These are phyloP conservation scores for Penicillium expansum DNA, from an alignment of 2,329 filamentous ascomycete genomes.

Conservation along the genomic window DNA sequence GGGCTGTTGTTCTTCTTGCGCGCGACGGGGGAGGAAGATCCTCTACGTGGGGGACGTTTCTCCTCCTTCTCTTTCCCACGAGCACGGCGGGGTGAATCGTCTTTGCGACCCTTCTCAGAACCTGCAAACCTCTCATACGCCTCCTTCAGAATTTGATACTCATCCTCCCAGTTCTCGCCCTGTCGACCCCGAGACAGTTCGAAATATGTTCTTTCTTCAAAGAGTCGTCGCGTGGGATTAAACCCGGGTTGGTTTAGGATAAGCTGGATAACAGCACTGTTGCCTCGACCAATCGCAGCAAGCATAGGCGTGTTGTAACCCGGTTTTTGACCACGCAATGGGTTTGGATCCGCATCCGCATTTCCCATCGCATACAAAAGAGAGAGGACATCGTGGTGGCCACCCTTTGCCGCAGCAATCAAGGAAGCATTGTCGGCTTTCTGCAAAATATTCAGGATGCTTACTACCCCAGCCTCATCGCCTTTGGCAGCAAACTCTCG, in stretches of 20 bases:
- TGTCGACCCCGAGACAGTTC: constrained; percentile 80
- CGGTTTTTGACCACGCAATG: constrained; percentile 56
- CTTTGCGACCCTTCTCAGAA: constrained; percentile 34
- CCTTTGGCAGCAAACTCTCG: constrained; percentile 50
- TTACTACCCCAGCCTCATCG: constrained; percentile 49
- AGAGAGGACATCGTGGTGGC: constrained; percentile 83
- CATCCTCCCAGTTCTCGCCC: constrained; percentile 86
- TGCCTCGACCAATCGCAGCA: constrained; percentile 84
- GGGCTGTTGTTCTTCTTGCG: constrained; percentile 36
- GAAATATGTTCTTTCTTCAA: constrained; percentile 76
- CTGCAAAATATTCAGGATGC: constrained; percentile 49
- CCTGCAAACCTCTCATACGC: constrained; percentile 43
- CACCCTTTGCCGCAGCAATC: constrained; percentile 86
- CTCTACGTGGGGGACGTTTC: constrained; percentile 32
- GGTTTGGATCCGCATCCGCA: constrained; percentile 66
- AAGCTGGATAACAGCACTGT: constrained; percentile 78
- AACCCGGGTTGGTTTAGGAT: constrained; percentile 75
- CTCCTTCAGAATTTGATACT: constrained; percentile 77
- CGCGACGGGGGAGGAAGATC: constrained; percentile 42
- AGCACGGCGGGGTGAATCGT: constrained; percentile 39
- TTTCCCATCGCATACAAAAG: constrained; percentile 68
- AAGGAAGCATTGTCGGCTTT: constrained; percentile 78
- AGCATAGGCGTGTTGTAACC: constrained; percentile 90
- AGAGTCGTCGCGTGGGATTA: constrained; percentile 72
- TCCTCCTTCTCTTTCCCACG: constrained; percentile 42